Evolutionary conservation across 78 protist species (phyloP).

Genomic region (Isochrysis galbana): DNA sequence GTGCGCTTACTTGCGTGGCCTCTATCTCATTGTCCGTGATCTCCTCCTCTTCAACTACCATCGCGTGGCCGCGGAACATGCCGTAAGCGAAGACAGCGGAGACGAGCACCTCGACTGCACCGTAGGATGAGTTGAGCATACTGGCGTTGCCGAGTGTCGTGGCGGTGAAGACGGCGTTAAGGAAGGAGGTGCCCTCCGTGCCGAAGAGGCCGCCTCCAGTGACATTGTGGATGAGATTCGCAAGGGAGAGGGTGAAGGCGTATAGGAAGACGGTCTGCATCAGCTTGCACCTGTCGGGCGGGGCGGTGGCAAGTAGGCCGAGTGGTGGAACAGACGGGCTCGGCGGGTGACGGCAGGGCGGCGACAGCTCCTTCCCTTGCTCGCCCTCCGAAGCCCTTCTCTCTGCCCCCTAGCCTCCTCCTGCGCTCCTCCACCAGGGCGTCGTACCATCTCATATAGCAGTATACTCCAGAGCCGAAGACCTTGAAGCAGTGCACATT

Average conservation of each 20-base stretch:
- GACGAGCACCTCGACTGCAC: not conserved
- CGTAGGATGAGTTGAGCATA: not conserved
- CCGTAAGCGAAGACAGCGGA: not conserved
- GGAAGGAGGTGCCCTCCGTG: not conserved
- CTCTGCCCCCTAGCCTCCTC: too few species aligned
- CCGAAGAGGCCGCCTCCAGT: not conserved
- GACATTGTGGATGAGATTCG: not conserved
- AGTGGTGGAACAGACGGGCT: too few species aligned
- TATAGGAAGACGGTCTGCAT: not conserved
- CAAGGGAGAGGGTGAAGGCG: not conserved
- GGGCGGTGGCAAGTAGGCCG: too few species aligned
- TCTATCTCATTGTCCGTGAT: not conserved
- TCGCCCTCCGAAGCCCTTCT: too few species aligned
- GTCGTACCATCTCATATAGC: not conserved
- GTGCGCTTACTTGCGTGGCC: not conserved
- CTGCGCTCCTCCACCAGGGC: too few species aligned
- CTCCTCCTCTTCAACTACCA: not conserved
- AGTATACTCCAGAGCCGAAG: not conserved
- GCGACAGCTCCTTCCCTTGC: too few species aligned
- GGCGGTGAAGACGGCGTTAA: not conserved
- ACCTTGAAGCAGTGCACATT: not conserved
- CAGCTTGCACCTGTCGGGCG: too few species aligned
- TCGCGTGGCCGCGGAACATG: not conserved
- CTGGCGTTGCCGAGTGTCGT: not conserved
- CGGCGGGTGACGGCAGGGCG: too few species aligned